Percentiles rank a stretch among this genome's conserved stretches.
Conservation (phyloP, 257 asterid species). For the Anisodus tanguticus region DNA sequence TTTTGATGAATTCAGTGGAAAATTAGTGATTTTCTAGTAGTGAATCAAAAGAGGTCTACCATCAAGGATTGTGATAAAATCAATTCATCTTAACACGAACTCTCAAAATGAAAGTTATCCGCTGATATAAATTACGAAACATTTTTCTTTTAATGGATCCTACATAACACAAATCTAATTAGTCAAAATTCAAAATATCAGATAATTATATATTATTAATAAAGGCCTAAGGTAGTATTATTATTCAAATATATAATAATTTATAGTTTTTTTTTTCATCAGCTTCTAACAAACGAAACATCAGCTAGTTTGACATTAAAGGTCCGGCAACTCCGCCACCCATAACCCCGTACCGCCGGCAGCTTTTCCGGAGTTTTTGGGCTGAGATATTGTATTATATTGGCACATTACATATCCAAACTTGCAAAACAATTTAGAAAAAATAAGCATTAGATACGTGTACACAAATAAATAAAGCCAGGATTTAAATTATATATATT, state of each 20-base stretch:
- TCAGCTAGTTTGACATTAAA: constrained; percentile 22
- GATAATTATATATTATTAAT: not conserved
- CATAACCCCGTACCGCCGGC: not conserved
- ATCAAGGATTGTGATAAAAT: not conserved
- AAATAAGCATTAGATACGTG: not conserved
- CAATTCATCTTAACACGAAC: rapidly evolving
- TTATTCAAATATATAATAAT: not conserved
- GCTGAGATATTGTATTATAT: not conserved
- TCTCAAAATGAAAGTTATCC: not conserved
- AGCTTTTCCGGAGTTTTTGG: not conserved
- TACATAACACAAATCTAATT: not conserved
- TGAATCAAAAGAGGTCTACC: not conserved
- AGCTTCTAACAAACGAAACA: not conserved
- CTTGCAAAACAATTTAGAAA: not conserved
- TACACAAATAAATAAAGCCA: not conserved
- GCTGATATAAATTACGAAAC: too few species aligned
- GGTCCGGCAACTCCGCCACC: not conserved
- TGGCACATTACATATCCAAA: not conserved
- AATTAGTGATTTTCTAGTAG: not conserved
- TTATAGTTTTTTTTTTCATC: not conserved
- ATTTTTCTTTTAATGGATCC: not conserved
- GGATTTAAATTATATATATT: too few species aligned
- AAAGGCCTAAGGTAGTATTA: too few species aligned
- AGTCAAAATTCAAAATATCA: not conserved
- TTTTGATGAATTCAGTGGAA: rapidly evolving